A percentile compares a stretch with the other conserved stretches of the same genome.
Evolutionary conservation across 73 alveolate genomes (phyloP).

Genomic region (Paramecium pentaurelia): DNA sequence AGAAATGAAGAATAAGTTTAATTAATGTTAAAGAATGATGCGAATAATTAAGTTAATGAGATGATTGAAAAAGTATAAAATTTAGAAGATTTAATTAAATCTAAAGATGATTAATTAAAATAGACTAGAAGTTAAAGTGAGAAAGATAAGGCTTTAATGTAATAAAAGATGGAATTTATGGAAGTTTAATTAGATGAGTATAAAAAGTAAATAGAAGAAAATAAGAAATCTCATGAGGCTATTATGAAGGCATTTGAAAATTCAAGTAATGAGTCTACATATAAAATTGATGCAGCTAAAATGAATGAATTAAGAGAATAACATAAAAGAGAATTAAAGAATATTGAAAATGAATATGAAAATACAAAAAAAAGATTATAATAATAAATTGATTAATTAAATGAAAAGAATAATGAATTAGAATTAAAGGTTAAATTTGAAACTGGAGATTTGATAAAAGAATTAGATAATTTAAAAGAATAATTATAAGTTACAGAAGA

Average conservation of each 20-base stretch:
- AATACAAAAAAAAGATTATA: slow-evolving; percentile 24
- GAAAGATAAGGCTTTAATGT: slow-evolving; percentile 53
- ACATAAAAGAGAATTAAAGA: slow-evolving; percentile 42
- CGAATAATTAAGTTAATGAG: slow-evolving; percentile 25
- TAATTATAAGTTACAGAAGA: slow-evolving; percentile 31
- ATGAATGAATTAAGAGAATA: slow-evolving; percentile 48
- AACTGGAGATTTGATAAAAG: slow-evolving; percentile 59
- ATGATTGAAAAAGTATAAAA: slow-evolving; percentile 23
- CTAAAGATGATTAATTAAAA: slow-evolving; percentile 47
- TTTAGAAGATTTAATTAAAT: slow-evolving; percentile 44
- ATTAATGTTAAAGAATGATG: slow-evolving; percentile 39
- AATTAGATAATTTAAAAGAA: slow-evolving; percentile 38
- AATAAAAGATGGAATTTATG: slow-evolving; percentile 54
- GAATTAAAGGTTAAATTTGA: slow-evolving; percentile 61
- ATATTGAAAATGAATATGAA: slow-evolving; percentile 47
- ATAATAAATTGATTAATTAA: slow-evolving; percentile 39
- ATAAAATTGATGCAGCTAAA: slow-evolving; percentile 55
- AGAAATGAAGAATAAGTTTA: slow-evolving; percentile 51
- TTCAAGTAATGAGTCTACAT: slow-evolving; percentile 42
- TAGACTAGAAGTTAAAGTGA: not conserved
- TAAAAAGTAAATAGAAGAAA: slow-evolving; percentile 54
- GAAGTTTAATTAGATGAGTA: slow-evolving; percentile 59
- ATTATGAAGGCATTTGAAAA: slow-evolving; percentile 60
- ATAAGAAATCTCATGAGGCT: slow-evolving; percentile 59
- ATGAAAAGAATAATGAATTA: slow-evolving; percentile 59